A percentile compares a stretch with the other conserved stretches of the same genome.
Conservation (phyloP, 1,284 basidiomycete species). For the Marasmius oreades region DNA sequence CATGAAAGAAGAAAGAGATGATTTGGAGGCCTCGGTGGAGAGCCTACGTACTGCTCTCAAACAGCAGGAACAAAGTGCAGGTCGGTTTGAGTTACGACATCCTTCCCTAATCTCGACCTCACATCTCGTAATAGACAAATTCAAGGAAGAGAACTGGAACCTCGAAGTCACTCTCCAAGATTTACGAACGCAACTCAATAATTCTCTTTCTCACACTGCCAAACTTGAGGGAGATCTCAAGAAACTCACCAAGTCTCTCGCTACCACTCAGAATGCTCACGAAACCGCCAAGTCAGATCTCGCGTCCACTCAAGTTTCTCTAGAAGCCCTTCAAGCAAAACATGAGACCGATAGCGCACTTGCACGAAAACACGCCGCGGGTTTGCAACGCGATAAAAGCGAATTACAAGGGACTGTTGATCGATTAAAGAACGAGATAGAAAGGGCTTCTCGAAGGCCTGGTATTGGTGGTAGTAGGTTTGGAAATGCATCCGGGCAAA, state of each 20-base stretch:
- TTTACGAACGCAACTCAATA: conserved; percentile 67
- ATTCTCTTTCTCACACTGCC: conserved; percentile 62
- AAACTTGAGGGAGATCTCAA: conserved; percentile 84
- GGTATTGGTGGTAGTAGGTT: not conserved
- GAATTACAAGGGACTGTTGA: conserved; percentile 85
- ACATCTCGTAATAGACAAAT: conserved; percentile 53
- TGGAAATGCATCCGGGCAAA: not conserved
- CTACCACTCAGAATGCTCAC: conserved; percentile 67
- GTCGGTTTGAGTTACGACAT: conserved; percentile 36
- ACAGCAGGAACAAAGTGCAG: conserved; percentile 75
- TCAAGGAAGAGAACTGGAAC: conserved; percentile 99
- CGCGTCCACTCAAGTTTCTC: conserved; percentile 54
- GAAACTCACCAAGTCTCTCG: conserved; percentile 74
- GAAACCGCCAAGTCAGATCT: conserved; percentile 66
- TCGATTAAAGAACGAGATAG: conserved; percentile 65
- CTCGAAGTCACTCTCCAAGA: conserved; percentile 93
- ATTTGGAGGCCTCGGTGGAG: conserved; percentile 75
- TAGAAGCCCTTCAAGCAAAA: conserved; percentile 80
- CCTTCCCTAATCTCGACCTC: conserved; percentile 7
- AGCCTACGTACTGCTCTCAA: conserved; percentile 65
- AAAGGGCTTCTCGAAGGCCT: conserved; percentile 54
- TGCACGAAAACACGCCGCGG: conserved; percentile 83
- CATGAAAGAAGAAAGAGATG: conserved; percentile 85
- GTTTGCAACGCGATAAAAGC: conserved; percentile 86
- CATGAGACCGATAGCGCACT: conserved; percentile 93